Base-by-base conservation (phyloP, 1,284 basidiomycete genomes). In the Puccinia triticina region DNA sequence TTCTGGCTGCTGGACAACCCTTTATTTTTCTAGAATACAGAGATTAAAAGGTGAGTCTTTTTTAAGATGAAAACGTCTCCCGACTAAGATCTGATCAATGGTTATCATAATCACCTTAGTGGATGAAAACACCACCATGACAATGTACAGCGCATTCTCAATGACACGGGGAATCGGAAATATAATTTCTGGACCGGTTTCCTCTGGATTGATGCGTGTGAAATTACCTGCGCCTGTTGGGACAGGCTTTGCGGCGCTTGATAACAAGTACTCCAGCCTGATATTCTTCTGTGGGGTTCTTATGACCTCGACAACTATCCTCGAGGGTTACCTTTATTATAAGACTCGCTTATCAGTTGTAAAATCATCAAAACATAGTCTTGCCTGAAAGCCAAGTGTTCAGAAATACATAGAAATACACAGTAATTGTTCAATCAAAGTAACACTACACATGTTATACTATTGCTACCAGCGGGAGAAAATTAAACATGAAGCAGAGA, bases 181-280 rank as follows among this genome's bases (percentile, higher is more conserved):
- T 77, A 87, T 89, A 43, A 84, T 89, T 2, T 88, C 88, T 8
- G 88, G 88, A 11, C 89, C 88, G 7, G 88, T 89, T 61, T 87
- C 88, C 11, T 87, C 88, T 0, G 85, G 85, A 0, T 84, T 88
- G 55, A 50, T 66, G 75, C 46, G 59, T n/a, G 61, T 67, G 21
- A 77, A 77, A 40, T 50, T 77, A 29, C 11, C 75, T 48, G 61
- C 61, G 37, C 75, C 75, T 18, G 32, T 46, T 53, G 59, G 59
- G n/a, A 66, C 75, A 21, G 75, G 75, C 59, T 77, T 77, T 57
- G 75, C 57, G 12, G 75, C 43, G 12, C 61, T 50, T n/a, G 50
- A 53, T 77, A 50, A 66, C 59, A 46, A 37, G n/a, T 77, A 66
- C 61, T 64, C 59, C 18, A 66, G 75, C 34, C 61, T 77, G 0